Conservation (phyloP, 192 early-diverging fungal species). For the Coemansia sp. region DNA sequence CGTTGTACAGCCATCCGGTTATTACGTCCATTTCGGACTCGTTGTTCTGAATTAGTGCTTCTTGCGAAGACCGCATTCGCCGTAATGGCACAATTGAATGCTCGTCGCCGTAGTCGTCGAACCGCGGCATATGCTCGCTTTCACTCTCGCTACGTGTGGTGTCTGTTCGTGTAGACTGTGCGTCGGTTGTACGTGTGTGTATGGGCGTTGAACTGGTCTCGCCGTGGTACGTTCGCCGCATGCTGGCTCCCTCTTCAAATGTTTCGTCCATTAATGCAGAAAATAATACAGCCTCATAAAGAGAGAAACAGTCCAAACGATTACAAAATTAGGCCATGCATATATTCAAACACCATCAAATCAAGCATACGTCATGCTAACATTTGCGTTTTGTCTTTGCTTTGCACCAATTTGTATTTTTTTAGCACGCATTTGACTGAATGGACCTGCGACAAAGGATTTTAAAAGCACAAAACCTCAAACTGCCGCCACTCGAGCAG, state of each 20-base stretch:
- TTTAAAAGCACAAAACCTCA: neutral
- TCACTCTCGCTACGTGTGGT: neutral
- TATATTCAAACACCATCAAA: too few species aligned
- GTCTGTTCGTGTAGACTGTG: neutral
- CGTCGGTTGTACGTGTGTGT: neutral
- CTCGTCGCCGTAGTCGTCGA: constrained; percentile 11
- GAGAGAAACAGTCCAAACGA: too few species aligned
- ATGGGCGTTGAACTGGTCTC: constrained; percentile 4
- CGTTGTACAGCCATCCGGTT: constrained; percentile 53
- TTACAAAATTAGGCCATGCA: neutral
- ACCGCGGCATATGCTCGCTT: constrained; percentile 16
- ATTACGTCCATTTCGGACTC: constrained; percentile 42
- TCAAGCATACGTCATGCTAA: neutral
- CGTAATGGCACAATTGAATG: constrained; percentile 29
- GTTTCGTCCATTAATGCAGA: neutral
- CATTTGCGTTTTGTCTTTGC: neutral
- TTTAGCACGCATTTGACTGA: neutral
- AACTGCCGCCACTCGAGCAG: neutral
- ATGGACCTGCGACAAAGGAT: constrained; percentile 4
- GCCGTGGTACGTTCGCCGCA: neutral
- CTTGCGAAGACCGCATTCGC: constrained; percentile 37
- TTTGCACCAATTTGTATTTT: neutral
- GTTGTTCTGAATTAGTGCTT: constrained; percentile 23
- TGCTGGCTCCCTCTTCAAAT: constrained; percentile 1
- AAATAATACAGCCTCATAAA: neutral